Conservation (phyloP, 305 asterid species). For the Fraxinus baroniana region DNA sequence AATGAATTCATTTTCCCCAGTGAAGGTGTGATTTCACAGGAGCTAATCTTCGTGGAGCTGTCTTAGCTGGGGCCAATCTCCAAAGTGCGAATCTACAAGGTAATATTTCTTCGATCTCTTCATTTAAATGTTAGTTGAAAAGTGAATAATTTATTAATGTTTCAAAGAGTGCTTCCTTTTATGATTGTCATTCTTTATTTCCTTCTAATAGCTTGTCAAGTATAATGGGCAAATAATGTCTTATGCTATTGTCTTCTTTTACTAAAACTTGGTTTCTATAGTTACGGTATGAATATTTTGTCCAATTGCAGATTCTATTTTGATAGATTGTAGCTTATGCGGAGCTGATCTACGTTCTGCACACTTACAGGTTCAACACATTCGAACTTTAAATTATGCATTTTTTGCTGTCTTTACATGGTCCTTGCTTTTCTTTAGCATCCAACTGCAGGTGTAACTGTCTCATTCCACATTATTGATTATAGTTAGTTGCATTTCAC, state of each 20-base stretch:
- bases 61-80: conserved; percentile 90
- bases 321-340: conserved; percentile 82
- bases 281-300: conserved; percentile 17
- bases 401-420: not conserved
- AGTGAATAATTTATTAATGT: conserved; percentile 1
- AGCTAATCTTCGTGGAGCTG: conserved; percentile 92
- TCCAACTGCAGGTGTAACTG: conserved; percentile 13
- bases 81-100: conserved; percentile 98
- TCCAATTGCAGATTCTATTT: conserved; percentile 73
- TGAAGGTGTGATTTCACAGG: conserved; percentile 94
- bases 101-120: conserved; percentile 22
- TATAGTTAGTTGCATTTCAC: conserved; percentile 8
- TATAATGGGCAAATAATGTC: not conserved
- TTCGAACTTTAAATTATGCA: conserved; percentile 10
- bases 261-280: conserved; percentile 14
- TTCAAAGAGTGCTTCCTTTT: conserved; percentile 3
- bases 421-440: conserved; percentile 8
- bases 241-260: not conserved
- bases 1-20: conserved; percentile 42
- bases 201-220: not conserved
- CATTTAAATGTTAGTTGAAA: conserved; percentile 8
- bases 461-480: conserved; percentile 8
- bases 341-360: conserved; percentile 93
- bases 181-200: conserved; percentile 6
- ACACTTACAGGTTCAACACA: conserved; percentile 70